Conservation (phyloP, 2,329 filamentous ascomycete genomes). For the Aspergillus ruber region DNA sequence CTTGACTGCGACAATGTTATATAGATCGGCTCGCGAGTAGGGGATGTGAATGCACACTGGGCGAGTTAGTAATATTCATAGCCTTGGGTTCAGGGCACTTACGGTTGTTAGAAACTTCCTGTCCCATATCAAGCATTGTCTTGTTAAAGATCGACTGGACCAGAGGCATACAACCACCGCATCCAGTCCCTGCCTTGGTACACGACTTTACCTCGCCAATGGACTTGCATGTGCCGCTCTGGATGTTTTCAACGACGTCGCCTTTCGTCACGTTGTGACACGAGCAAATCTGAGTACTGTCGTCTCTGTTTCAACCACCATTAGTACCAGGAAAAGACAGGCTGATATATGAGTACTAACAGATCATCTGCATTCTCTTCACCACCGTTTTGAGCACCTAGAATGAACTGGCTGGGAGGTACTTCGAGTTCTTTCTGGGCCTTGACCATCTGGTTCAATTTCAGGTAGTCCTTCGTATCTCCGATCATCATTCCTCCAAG, state of each 20-base stretch:
- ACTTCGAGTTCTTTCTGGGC: conserved; percentile 71
- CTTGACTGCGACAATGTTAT: conserved; percentile 81
- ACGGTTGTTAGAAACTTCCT: conserved; percentile 75
- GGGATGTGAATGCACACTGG: conserved; percentile 72
- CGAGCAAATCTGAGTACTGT: conserved; percentile 84
- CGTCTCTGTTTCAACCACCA: conserved; percentile 41
- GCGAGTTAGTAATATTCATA: conserved; percentile 4
- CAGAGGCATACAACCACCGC: conserved; percentile 82
- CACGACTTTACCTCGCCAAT: conserved; percentile 79
- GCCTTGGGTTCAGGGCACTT: conserved; percentile 8
- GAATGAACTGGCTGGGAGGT: conserved; percentile 73
- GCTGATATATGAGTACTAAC: conserved; percentile 23
- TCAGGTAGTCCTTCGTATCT: conserved; percentile 84
- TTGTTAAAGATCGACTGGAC: conserved; percentile 87
- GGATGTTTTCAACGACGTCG: conserved; percentile 65
- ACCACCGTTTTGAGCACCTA: conserved; percentile 67
- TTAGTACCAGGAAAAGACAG: background rate
- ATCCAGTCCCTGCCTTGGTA: conserved; percentile 87
- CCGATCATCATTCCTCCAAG: conserved; percentile 98
- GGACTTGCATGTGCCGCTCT: conserved; percentile 72
- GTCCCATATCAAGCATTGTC: conserved; percentile 76
- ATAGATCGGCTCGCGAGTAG: conserved; percentile 80
- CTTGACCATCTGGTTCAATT: conserved; percentile 80
- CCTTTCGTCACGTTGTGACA: conserved; percentile 90
- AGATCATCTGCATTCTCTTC: conserved; percentile 72